These are phyloP conservation scores for Strobilomyces dryophilus DNA, from an alignment of 768 basidiomycete species.

Conservation along the genomic window DNA sequence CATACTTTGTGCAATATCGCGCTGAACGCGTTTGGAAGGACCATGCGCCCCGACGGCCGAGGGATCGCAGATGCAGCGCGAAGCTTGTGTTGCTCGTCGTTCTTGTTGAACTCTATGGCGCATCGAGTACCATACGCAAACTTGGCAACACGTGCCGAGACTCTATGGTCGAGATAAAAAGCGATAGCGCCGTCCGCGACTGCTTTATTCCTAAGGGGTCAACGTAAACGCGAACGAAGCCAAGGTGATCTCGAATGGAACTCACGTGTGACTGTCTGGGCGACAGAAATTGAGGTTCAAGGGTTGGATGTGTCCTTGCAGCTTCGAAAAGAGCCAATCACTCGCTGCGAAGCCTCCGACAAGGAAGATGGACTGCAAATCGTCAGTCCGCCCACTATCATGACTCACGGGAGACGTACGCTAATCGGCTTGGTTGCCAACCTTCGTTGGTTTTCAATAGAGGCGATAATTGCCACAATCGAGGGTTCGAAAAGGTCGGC, in stretches of 20 bases:
- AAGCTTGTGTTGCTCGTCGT: slow-evolving; percentile 27
- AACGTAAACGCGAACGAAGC: too few species aligned
- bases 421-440: slow-evolving; percentile 21
- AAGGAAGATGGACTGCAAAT: slow-evolving; percentile 28
- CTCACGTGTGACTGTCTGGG: slow-evolving; percentile 32
- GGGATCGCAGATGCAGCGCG: slow-evolving; percentile 27
- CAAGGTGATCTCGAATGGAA: too few species aligned
- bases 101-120: slow-evolving; percentile 26
- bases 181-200: too few species aligned
- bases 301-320: slow-evolving; percentile 18
- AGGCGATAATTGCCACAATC: too few species aligned
- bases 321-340: slow-evolving; percentile 31
- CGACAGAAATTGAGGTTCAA: slow-evolving; percentile 39
- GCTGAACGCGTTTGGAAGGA: slow-evolving; percentile 31
- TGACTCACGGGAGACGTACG: slow-evolving; percentile 13
- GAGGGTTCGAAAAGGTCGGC: too few species aligned
- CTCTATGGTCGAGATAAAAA: slow-evolving; percentile 39
- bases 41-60: slow-evolving; percentile 30
- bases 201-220: too few species aligned
- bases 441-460: slow-evolving; percentile 5
- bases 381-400: not conserved
- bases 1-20: slow-evolving; percentile 28
- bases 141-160: slow-evolving; percentile 36
- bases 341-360: too few species aligned
- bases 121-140: slow-evolving; percentile 37